phyloP scores from a whole-genome alignment of 208 protist species.

The Cochliopodium minus region DNA sequence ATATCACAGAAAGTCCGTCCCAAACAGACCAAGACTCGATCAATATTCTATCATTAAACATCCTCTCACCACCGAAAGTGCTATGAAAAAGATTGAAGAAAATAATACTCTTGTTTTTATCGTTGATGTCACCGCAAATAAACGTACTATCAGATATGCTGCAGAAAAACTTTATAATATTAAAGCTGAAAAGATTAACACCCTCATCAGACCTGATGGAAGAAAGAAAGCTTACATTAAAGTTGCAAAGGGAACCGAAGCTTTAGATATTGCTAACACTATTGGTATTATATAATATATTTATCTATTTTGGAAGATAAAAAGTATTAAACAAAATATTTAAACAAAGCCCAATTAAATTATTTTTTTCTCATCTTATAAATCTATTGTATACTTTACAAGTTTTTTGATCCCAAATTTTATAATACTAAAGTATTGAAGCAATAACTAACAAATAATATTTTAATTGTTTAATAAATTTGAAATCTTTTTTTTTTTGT shows the following conservation, averaged over 20 bases:
- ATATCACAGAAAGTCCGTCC: conserved; percentile 68
- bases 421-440: too few relatives aligned
- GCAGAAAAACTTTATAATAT: conserved; percentile 92
- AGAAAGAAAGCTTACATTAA: conserved; percentile 96
- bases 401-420: too few relatives aligned
- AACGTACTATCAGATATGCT: conserved; percentile 91
- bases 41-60: conserved; percentile 80
- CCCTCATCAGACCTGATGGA: conserved; percentile 89
- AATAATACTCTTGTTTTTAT: conserved; percentile 99
- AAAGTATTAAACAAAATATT: too few relatives aligned
- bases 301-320: too few relatives aligned
- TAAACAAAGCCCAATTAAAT: too few relatives aligned
- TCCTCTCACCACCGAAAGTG: conserved; percentile 89
- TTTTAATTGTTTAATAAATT: too few relatives aligned
- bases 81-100: conserved; percentile 97
- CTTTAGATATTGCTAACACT: conserved; percentile 93
- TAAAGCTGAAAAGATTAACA: conserved; percentile 90
- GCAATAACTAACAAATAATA: too few relatives aligned
- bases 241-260: conserved; percentile 62
- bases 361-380: too few relatives aligned
- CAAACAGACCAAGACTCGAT: conserved; percentile 40
- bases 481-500: too few relatives aligned
- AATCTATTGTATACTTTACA: too few relatives aligned
- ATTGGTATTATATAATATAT: conserved; percentile 77
- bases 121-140: conserved; percentile 85